phyloP scores from a whole-genome alignment of 352 stramenopile genomes.

The Phytophthora gonapodyides region DNA sequence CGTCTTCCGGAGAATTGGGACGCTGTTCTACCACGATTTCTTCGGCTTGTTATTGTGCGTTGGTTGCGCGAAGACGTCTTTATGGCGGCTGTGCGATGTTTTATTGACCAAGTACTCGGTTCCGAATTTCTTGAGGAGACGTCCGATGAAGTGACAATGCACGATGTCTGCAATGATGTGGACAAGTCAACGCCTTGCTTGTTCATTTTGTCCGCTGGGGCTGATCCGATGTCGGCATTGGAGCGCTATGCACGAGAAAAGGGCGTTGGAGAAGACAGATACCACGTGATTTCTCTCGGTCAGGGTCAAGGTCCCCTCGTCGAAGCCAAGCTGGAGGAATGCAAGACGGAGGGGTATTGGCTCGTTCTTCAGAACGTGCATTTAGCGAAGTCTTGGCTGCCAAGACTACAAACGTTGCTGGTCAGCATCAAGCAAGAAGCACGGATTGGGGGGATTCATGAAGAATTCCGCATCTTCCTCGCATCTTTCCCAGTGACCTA shows the following conservation, averaged over 20 bases:
- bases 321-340: conserved; percentile 57
- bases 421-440: conserved; percentile 36
- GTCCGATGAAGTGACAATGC: conserved; percentile 34
- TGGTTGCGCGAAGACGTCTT: conserved; percentile 65
- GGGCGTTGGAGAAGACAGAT: conserved; percentile 41
- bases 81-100: conserved; percentile 37
- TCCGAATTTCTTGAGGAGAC: conserved; percentile 23
- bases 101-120: conserved; percentile 49
- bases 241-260: conserved; percentile 53
- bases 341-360: conserved; percentile 59
- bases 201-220: conserved; percentile 77
- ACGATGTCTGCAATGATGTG: conserved; percentile 59
- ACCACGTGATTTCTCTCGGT: conserved; percentile 70
- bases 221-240: conserved; percentile 60
- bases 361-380: conserved; percentile 81
- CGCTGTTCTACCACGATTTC: conserved; percentile 41
- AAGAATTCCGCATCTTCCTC: conserved; percentile 70
- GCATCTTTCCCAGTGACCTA: conserved; percentile 69
- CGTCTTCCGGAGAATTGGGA: conserved; percentile 44
- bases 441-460: conserved; percentile 44
- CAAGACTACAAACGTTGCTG: conserved; percentile 56
- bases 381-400: conserved; percentile 78
- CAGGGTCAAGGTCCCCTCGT: conserved; percentile 79
- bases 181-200: conserved; percentile 68
- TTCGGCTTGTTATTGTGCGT: conserved; percentile 61